phyloP scores from a whole-genome alignment of 2,329 filamentous ascomycete genomes.

The Exutisphaerella laricina region DNA sequence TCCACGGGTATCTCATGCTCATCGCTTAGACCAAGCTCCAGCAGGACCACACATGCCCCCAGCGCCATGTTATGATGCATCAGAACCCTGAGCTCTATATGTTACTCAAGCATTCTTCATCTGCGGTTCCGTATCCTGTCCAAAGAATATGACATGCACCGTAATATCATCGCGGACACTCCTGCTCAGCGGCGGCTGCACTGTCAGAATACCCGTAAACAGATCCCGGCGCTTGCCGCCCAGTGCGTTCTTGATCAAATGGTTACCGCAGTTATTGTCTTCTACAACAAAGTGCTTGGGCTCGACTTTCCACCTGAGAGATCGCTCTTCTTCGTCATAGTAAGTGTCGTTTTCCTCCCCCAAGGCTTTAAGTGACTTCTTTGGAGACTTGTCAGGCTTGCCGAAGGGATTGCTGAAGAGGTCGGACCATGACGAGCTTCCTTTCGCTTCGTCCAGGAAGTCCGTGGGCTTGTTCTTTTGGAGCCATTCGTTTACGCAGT shows the following conservation, averaged over 20 bases:
- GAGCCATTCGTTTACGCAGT: constrained; percentile 52
- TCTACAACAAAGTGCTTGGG: constrained; percentile 45
- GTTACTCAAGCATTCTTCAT: neutral
- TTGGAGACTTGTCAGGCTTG: constrained; percentile 6
- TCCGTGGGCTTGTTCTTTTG: constrained; percentile 32
- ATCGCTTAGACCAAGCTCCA: too few species aligned
- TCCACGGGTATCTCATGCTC: too few species aligned
- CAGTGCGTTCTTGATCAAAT: constrained; percentile 49
- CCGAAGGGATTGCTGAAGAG: constrained; percentile 1
- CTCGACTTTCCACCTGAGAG: constrained; percentile 38
- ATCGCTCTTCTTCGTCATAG: constrained; percentile 34
- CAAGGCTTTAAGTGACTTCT: constrained; percentile 11
- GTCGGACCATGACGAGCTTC: constrained; percentile 3
- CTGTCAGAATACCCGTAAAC: constrained; percentile 36
- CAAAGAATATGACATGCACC: constrained; percentile 52
- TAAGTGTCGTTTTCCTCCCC: constrained; percentile 32
- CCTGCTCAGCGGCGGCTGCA: constrained; percentile 33
- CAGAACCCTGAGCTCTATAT: too few species aligned
- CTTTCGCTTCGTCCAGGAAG: constrained; percentile 16
- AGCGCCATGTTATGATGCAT: too few species aligned
- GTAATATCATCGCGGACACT: constrained; percentile 48
- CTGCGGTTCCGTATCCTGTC: constrained; percentile 13
- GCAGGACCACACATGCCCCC: too few species aligned
- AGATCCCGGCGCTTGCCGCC: constrained; percentile 43
- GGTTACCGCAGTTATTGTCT: constrained; percentile 49